These are phyloP conservation scores for Coelastrella sp. DNA, from an alignment of 139 green algal genomes.

Conservation along the genomic window DNA sequence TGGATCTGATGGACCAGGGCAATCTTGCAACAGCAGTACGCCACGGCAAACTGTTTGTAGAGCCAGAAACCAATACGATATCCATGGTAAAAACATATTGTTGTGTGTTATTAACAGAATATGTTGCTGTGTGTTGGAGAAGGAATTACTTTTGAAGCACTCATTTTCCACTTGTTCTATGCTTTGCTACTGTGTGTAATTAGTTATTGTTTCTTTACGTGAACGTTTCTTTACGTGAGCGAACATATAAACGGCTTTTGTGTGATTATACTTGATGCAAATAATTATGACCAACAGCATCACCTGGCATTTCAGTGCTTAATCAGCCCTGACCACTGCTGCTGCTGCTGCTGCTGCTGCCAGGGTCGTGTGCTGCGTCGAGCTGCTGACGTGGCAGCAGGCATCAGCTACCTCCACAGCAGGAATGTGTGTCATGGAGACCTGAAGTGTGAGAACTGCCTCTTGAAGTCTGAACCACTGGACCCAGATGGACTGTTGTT, in stretches of 20 bases:
- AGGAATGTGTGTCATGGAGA: conserved; percentile 65
- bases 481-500: neutral
- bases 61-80: neutral
- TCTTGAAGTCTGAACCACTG: conserved; percentile 67
- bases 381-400: conserved; percentile 56
- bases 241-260: neutral
- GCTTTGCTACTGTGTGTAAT: no score
- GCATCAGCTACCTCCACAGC: conserved; percentile 68
- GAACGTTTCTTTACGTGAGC: no score
- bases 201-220: neutral
- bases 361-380: conserved; percentile 27
- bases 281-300: neutral
- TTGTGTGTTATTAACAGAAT: neutral
- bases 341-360: neutral
- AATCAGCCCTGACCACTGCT: neutral
- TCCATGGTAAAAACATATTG: neutral
- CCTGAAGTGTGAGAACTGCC: conserved; percentile 73
- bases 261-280: neutral
- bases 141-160: no score
- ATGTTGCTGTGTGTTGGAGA: no score
- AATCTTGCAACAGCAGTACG: conserved; percentile 32
- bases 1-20: conserved; percentile 43
- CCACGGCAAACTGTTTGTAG: neutral
- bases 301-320: neutral
- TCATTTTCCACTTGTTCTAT: no score